Evolutionary conservation across 2,329 filamentous ascomycete genomes (phyloP).

Genomic region (Hirsutella rhossiliensis): DNA sequence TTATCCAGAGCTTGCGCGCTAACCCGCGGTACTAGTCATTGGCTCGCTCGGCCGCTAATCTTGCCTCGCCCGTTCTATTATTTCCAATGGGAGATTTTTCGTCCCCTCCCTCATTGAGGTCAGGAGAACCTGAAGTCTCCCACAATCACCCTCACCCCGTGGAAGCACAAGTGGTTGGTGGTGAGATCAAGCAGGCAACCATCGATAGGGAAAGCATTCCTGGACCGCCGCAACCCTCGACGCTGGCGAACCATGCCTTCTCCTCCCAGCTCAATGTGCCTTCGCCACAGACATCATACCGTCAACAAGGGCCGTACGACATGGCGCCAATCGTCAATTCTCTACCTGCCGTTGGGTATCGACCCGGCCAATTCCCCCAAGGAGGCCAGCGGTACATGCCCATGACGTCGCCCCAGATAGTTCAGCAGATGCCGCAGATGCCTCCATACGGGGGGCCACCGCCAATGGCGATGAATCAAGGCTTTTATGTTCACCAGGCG

Average conservation of each 20-base stretch:
- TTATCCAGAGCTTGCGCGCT: not conserved
- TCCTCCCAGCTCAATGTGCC: constrained; percentile 30
- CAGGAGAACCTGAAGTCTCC: constrained; percentile 8
- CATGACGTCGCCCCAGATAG: constrained; percentile 23
- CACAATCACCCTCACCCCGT: not conserved
- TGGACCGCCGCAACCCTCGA: not conserved
- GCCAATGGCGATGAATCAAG: constrained; percentile 25
- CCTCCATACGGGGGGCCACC: constrained; percentile 26
- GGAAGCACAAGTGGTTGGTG: not conserved
- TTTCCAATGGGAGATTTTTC: constrained; percentile 22
- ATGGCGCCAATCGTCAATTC: constrained; percentile 32
- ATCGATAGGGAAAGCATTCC: not conserved
- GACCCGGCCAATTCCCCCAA: constrained; percentile 23
- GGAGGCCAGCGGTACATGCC: constrained; percentile 21
- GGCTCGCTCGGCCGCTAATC: not conserved
- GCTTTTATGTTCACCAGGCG: constrained; percentile 35
- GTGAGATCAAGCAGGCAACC: constrained; percentile 1
- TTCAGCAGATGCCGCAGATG: constrained; percentile 25
- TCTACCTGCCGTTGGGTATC: constrained; percentile 29
- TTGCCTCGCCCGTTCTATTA: not conserved
- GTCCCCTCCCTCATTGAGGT: constrained; percentile 8
- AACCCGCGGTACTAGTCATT: not conserved
- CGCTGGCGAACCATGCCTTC: constrained; percentile 23
- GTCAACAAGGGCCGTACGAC: constrained; percentile 26
- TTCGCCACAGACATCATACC: constrained; percentile 11